Evolutionary conservation across 1,284 basidiomycete genomes (phyloP).

Genomic region (Anthracocystis panici-leucophaei): DNA sequence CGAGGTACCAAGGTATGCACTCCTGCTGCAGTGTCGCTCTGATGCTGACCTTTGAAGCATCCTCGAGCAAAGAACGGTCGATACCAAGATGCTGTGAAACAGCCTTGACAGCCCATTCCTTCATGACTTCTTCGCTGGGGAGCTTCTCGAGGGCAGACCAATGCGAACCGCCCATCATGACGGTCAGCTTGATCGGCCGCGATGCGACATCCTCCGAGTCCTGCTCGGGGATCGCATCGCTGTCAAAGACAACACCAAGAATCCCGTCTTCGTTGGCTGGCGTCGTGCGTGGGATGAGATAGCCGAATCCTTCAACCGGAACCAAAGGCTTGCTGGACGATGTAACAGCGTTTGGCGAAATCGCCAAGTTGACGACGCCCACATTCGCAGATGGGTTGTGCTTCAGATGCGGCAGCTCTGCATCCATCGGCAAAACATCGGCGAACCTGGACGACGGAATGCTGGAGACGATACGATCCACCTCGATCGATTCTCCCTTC

Average conservation of each 20-base stretch:
- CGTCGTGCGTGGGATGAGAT: slow-evolving; percentile 84
- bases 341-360: slow-evolving; percentile 74
- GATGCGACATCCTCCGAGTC: slow-evolving; percentile 24
- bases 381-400: slow-evolving; percentile 68
- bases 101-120: slow-evolving; percentile 48
- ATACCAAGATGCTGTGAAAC: slow-evolving; percentile 56
- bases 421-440: slow-evolving; percentile 18
- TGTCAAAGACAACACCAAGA: slow-evolving; percentile 77
- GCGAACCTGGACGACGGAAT: slow-evolving; percentile 54
- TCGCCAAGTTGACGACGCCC: slow-evolving; percentile 63
- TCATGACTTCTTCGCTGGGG: slow-evolving; percentile 68
- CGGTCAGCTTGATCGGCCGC: slow-evolving; percentile 78
- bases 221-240: slow-evolving; percentile 69
- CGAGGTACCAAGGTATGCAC: slow-evolving; percentile 85
- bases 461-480: slow-evolving; percentile 70
- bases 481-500: slow-evolving; percentile 24
- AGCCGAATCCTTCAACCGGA: slow-evolving; percentile 88
- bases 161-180: slow-evolving; percentile 87
- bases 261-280: slow-evolving; percentile 72
- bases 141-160: slow-evolving; percentile 72
- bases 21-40: slow-evolving; percentile 75
- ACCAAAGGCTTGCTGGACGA: slow-evolving; percentile 77
- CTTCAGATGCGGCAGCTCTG: slow-evolving; percentile 70
- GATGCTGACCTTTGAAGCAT: slow-evolving; percentile 47
- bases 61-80: slow-evolving; percentile 29